Evolutionary conservation across 805 yeast genomes (phyloP), one percentile per base, ranked within the genome.

Genomic region (Lipomyces starkeyi): DNA sequence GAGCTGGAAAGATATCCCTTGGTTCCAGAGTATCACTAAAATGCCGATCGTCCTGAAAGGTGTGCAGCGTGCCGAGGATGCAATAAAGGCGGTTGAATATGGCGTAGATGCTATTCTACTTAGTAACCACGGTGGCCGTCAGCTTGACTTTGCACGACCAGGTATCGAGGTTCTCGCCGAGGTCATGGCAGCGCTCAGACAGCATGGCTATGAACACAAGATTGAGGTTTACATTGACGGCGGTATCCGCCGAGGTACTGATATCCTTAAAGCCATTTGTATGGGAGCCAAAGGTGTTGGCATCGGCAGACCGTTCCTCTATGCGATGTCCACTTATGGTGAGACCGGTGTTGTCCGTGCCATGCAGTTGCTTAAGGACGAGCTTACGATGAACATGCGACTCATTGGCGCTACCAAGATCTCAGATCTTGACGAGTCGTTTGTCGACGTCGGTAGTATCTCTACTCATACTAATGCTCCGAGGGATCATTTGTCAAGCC

Each of bases 41-140:
- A 76, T 90, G 76, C 94, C 95, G 0, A 83, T 91, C 62, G 81
- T 89, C 47, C 82, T 91, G 70, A 92, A 92, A 77, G 97, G 97
- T 66, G 88, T 92, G n/a, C 96, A 91, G 78, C 80, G 94, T 40
- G 86, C 86, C 55, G 94, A 90, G 70, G 97, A 92, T 76, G 93
- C 90, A 0, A 76, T 91, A 22, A 78, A 80, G 73, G 97, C 97
- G 0, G 87, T 86, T 5, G 89, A 90, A 71, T 79, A 84, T 73
- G 95, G 95, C 2, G 84, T 85, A 35, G 85, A 87, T 56, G 97
- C 93, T 55, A 88, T 91, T n/a, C 91, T 92, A 3, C 74, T 91
- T 61, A 91, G 96, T 1, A 92, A 91, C 76, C 97, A 91, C 79
- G 97, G 97, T 68, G 97, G 97, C 55, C 83, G 97, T 69, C 97